Conservation (phyloP, 208 protist genomes). For the Leishmania turanica region DNA sequence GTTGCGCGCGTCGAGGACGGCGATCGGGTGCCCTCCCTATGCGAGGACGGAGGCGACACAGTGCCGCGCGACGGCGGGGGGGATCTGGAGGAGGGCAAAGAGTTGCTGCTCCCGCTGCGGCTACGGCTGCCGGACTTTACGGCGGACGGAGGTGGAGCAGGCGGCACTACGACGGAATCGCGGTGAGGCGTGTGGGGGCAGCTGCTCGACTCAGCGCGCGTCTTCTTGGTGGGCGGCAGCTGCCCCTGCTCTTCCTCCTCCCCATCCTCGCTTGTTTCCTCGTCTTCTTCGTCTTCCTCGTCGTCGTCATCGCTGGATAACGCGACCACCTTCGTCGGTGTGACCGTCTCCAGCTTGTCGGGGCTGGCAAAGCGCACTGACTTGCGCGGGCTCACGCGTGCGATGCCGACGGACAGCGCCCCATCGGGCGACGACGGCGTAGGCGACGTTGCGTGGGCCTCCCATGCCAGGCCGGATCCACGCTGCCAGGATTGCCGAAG, state of each 20-base stretch:
- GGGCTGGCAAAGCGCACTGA: conserved; percentile 72
- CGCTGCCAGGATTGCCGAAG: conserved; percentile 15
- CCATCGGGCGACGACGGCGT: conserved; percentile 6
- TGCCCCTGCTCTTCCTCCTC: conserved; percentile 11
- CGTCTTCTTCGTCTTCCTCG: conserved; percentile 7
- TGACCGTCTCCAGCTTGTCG: conserved; percentile 48
- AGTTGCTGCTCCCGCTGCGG: background rate
- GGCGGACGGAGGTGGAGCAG: conserved; percentile 30
- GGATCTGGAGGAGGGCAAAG: background rate
- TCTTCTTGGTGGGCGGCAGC: conserved; percentile 11
- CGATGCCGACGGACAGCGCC: background rate
- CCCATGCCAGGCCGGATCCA: background rate
- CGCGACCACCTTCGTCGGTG: conserved; percentile 33
- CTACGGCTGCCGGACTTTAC: conserved; percentile 9
- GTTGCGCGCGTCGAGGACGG: conserved; percentile 2
- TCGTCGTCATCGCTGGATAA: conserved; percentile 13
- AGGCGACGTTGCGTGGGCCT: conserved; percentile 9
- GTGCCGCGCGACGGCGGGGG: background rate
- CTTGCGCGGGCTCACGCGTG: conserved; percentile 53
- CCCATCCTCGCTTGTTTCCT: conserved; percentile 13
- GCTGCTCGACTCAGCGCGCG: conserved; percentile 7
- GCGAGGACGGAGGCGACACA: conserved; percentile 4
- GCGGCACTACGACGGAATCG: conserved; percentile 11
- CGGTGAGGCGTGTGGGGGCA: conserved; percentile 7
- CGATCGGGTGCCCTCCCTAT: conserved; percentile 14